These are phyloP conservation scores for Linnemannia exigua DNA, from an alignment of 192 early-diverging fungal species.

Conservation along the genomic window DNA sequence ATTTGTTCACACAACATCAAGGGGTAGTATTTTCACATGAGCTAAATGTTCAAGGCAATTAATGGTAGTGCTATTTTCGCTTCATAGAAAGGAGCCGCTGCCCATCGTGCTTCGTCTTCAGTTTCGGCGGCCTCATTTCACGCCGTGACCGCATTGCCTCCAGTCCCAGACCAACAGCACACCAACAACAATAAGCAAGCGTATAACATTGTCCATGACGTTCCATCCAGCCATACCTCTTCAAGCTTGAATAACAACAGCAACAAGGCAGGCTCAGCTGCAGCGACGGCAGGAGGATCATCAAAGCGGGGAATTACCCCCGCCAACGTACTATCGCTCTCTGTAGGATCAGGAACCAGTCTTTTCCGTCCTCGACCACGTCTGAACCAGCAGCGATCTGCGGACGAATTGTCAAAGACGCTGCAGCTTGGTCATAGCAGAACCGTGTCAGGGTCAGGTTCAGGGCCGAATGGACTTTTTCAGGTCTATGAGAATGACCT, in stretches of 20 bases:
- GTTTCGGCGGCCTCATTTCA: not conserved
- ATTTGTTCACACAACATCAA: not conserved
- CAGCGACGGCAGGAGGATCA: not conserved
- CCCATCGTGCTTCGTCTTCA: conserved; percentile 3
- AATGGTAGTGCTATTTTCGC: not conserved
- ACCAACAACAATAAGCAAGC: not conserved
- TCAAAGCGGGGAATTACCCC: conserved; percentile 29
- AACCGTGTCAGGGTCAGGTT: not conserved
- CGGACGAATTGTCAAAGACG: conserved; percentile 34
- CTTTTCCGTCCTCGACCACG: conserved; percentile 28
- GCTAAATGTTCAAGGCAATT: not conserved
- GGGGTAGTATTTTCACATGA: not conserved
- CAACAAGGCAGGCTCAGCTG: too few species aligned
- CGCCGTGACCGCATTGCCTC: not conserved
- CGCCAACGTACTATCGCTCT: conserved; percentile 8
- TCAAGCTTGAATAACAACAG: not conserved
- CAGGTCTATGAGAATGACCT: not conserved
- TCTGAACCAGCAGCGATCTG: conserved; percentile 37
- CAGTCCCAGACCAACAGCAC: not conserved
- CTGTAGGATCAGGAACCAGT: conserved; percentile 15
- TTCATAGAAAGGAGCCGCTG: not conserved
- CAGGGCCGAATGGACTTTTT: not conserved
- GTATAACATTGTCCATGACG: not conserved
- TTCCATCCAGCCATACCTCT: not conserved
- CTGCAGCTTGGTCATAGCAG: not conserved